These are phyloP conservation scores for Lachancea sp. DNA, from an alignment of 805 yeast genomes.

Conservation along the genomic window DNA sequence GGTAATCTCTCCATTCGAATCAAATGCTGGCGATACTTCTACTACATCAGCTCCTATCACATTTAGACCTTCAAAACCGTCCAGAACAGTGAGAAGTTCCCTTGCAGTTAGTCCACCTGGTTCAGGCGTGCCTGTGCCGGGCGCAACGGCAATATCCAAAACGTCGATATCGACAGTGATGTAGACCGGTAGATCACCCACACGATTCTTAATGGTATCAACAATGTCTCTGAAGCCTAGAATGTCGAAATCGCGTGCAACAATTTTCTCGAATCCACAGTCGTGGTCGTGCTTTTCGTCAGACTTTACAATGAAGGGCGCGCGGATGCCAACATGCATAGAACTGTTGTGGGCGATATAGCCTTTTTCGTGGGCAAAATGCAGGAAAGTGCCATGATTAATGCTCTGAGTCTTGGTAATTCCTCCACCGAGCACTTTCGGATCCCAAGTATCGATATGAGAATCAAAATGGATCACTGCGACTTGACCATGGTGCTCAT, in stretches of 20 bases:
- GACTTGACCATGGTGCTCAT: slow-evolving; percentile 41
- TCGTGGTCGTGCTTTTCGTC: slow-evolving; percentile 43
- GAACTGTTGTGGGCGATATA: slow-evolving; percentile 41
- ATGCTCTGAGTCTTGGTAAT: slow-evolving; percentile 46
- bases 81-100: slow-evolving; percentile 49
- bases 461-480: slow-evolving; percentile 60
- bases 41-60: slow-evolving; percentile 65
- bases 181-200: slow-evolving; percentile 35
- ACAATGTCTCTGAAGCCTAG: slow-evolving; percentile 35
- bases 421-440: slow-evolving; percentile 53
- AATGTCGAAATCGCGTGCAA: slow-evolving; percentile 41
- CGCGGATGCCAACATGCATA: slow-evolving; percentile 57
- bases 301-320: slow-evolving; percentile 43
- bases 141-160: slow-evolving; percentile 57
- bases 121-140: slow-evolving; percentile 68
- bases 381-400: slow-evolving; percentile 63
- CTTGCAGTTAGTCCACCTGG: slow-evolving; percentile 61
- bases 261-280: slow-evolving; percentile 42
- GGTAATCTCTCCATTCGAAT: slow-evolving; percentile 51
- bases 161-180: slow-evolving; percentile 50
- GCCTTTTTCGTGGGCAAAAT: slow-evolving; percentile 60
- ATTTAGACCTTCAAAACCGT: slow-evolving; percentile 50
- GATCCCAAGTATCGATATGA: slow-evolving; percentile 65
- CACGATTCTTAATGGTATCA: slow-evolving; percentile 27
- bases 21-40: slow-evolving; percentile 61